Conservation (phyloP, 2,329 filamentous ascomycete species). For the Cladosporium sp. region DNA sequence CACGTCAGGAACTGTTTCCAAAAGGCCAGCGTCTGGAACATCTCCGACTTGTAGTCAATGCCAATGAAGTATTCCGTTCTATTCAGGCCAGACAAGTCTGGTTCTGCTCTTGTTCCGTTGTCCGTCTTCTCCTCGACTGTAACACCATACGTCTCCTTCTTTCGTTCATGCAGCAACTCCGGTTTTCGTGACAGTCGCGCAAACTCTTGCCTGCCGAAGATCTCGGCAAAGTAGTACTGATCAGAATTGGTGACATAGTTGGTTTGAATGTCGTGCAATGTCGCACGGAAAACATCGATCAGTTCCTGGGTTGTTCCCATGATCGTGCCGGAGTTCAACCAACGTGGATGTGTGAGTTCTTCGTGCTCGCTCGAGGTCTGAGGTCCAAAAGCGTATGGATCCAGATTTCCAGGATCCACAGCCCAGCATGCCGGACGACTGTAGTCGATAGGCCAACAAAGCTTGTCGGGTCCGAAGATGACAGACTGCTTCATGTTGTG, state of each 20-base stretch:
- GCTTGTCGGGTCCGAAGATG: slow-evolving; percentile 37
- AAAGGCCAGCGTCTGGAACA: slow-evolving; percentile 46
- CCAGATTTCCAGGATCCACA: slow-evolving; percentile 29
- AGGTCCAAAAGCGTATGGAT: slow-evolving; percentile 47
- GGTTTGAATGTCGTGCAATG: slow-evolving; percentile 40
- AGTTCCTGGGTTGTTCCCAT: slow-evolving; percentile 41
- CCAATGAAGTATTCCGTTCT: slow-evolving; percentile 52
- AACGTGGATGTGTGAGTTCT: slow-evolving; percentile 47
- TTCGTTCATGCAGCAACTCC: slow-evolving; percentile 27
- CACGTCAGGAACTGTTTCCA: slow-evolving; percentile 34
- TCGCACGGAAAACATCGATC: slow-evolving; percentile 44
- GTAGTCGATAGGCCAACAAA: slow-evolving; percentile 36
- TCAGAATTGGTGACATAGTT: slow-evolving; percentile 38
- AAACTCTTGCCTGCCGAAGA: slow-evolving; percentile 57
- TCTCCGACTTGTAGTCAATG: slow-evolving; percentile 48
- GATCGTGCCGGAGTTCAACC: slow-evolving; percentile 49
- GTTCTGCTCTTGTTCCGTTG: slow-evolving; percentile 29
- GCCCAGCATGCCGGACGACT: slow-evolving; percentile 36
- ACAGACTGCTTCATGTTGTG: slow-evolving; percentile 33
- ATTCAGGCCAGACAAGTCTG: slow-evolving; percentile 35
- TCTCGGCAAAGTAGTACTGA: slow-evolving; percentile 51
- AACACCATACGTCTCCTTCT: slow-evolving; percentile 38
- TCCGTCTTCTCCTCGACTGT: slow-evolving; percentile 40
- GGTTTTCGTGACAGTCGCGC: slow-evolving; percentile 45
- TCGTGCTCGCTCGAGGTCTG: slow-evolving; percentile 44